A percentile compares a stretch with the other conserved stretches of the same genome.
Conservation (phyloP, 2,329 filamentous ascomycete genomes). For the Grosmannia huntii region DNA sequence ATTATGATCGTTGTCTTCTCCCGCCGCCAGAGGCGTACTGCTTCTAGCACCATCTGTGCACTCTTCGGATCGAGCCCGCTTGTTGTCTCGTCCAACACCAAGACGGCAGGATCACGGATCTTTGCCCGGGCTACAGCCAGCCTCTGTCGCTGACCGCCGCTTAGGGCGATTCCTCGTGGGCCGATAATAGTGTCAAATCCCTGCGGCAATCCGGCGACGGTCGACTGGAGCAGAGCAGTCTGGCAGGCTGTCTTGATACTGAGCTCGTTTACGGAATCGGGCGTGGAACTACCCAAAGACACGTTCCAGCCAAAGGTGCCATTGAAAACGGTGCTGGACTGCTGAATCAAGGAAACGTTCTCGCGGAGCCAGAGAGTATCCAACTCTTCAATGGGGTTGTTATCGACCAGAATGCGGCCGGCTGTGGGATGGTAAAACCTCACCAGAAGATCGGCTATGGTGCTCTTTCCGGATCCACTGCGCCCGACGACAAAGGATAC, state of each 20-base stretch:
- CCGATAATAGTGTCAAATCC: conserved; percentile 64
- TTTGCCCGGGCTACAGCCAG: conserved; percentile 68
- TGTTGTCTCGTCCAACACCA: conserved; percentile 82
- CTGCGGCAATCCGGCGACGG: conserved; percentile 51
- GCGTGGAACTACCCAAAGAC: conserved; percentile 44
- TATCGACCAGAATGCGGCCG: conserved; percentile 60
- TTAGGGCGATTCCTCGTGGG: conserved; percentile 49
- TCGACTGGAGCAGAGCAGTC: conserved; percentile 55
- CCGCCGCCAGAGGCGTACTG: conserved; percentile 62
- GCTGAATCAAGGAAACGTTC: conserved; percentile 72
- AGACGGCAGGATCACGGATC: conserved; percentile 62
- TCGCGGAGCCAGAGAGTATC: conserved; percentile 60
- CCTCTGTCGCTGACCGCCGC: conserved; percentile 75
- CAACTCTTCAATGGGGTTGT: conserved; percentile 44
- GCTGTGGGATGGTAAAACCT: conserved; percentile 57
- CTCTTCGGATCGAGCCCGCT: conserved; percentile 72
- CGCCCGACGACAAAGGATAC: conserved; percentile 72
- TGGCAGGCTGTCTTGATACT: conserved; percentile 51
- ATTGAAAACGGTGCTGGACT: conserved; percentile 68
- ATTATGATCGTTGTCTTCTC: conserved; percentile 84
- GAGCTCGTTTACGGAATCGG: conserved; percentile 27
- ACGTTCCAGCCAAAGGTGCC: conserved; percentile 72
- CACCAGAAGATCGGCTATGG: conserved; percentile 65
- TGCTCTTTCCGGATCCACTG: conserved; percentile 90
- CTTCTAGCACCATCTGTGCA: conserved; percentile 55